Conservation (phyloP, 768 basidiomycete species). For the Tubosaeta sp. region DNA sequence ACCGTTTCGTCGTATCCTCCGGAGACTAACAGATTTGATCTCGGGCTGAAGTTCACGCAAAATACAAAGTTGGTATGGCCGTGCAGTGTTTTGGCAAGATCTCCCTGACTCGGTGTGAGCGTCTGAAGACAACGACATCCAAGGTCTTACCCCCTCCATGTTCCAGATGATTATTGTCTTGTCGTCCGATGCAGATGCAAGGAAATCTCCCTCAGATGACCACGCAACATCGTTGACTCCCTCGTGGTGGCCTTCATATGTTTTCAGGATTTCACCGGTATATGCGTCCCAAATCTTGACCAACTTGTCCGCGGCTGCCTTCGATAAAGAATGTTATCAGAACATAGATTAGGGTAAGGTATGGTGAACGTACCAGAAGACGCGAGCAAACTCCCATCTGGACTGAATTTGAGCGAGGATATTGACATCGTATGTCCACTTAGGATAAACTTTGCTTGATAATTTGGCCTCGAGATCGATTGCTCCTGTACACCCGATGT, state of each 20-base stretch:
- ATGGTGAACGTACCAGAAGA: conserved; percentile 65
- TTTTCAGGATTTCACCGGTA: conserved; percentile 69
- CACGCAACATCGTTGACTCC: conserved; percentile 92
- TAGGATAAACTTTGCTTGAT: conserved; percentile 56
- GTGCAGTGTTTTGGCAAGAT: conserved; percentile 58
- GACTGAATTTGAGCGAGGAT: conserved; percentile 85
- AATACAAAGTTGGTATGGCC: conserved; percentile 95
- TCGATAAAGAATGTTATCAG: conserved; percentile 31
- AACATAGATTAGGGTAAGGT: neutral
- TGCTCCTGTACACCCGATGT: conserved; percentile 2
- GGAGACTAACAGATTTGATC: conserved; percentile 85
- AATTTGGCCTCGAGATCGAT: conserved; percentile 39
- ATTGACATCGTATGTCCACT: conserved; percentile 82
- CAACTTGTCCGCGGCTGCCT: conserved; percentile 77
- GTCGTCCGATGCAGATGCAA: conserved; percentile 94
- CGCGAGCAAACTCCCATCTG: conserved; percentile 75
- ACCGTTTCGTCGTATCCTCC: conserved; percentile 97
- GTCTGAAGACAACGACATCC: neutral
- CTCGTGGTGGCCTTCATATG: conserved; percentile 67
- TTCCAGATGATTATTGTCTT: conserved; percentile 85
- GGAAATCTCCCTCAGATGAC: conserved; percentile 74
- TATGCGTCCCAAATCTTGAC: conserved; percentile 78
- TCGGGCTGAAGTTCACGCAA: conserved; percentile 88
- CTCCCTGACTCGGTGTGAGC: conserved; percentile 38
- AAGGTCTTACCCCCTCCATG: conserved; percentile 51